Conservation (phyloP, 768 basidiomycete species). For the Sarcomyxa edulis region DNA sequence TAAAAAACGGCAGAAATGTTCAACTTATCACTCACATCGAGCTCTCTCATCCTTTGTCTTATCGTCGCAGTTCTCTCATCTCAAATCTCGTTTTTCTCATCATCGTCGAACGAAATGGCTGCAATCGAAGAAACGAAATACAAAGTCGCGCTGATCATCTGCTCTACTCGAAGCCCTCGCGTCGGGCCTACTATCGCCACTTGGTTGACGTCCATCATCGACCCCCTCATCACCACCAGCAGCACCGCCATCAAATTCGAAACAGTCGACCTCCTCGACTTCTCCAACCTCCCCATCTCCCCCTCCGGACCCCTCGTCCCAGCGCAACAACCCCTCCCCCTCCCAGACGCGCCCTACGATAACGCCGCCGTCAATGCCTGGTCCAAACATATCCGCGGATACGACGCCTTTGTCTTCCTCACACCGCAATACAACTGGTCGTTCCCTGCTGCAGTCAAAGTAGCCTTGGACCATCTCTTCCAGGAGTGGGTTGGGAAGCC, state of each 20-base stretch:
- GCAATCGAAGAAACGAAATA: too few species aligned
- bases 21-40: too few species aligned
- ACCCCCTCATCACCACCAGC: slow-evolving; percentile 17
- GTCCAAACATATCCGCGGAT: slow-evolving; percentile 20
- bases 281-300: slow-evolving; percentile 20
- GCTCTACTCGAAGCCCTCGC: too few species aligned
- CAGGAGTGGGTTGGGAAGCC: slow-evolving; percentile 31
- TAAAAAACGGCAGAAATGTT: too few species aligned
- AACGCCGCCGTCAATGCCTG: slow-evolving; percentile 22
- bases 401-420: slow-evolving; percentile 28
- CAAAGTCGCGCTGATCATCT: too few species aligned
- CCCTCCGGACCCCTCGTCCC: slow-evolving; percentile 20
- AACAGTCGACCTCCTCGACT: slow-evolving; percentile 18
- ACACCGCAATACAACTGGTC: slow-evolving; percentile 36
- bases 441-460: slow-evolving; percentile 32
- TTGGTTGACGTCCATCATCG: too few species aligned
- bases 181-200: too few species aligned
- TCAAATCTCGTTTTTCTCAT: too few species aligned
- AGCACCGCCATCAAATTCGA: too few species aligned
- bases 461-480: slow-evolving; percentile 33
- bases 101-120: too few species aligned
- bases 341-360: slow-evolving; percentile 22
- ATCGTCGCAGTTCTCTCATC: too few species aligned
- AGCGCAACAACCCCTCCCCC: slow-evolving; percentile 15
- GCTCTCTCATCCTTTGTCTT: too few species aligned